phyloP scores from a whole-genome alignment of 768 basidiomycete genomes.

The Mycena galopus region DNA sequence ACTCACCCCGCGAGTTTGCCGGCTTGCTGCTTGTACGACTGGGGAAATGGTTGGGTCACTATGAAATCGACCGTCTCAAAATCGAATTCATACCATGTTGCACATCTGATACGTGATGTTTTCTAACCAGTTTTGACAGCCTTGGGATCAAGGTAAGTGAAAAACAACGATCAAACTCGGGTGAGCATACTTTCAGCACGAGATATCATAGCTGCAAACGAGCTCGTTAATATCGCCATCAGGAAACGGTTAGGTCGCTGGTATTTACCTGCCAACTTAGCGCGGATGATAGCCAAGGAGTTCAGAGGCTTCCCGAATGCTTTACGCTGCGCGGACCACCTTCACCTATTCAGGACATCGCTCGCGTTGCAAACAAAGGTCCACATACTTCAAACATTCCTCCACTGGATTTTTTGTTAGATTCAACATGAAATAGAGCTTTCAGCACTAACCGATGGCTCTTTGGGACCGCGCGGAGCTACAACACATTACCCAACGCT shows the following conservation, averaged over 20 bases:
- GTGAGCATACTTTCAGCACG: slow-evolving; percentile 62
- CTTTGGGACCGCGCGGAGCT: slow-evolving; percentile 76
- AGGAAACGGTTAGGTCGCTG: neutral
- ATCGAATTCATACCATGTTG: slow-evolving; percentile 69
- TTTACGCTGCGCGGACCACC: slow-evolving; percentile 90
- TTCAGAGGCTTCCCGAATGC: slow-evolving; percentile 92
- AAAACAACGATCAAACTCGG: neutral
- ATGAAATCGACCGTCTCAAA: neutral
- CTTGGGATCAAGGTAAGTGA: slow-evolving; percentile 52
- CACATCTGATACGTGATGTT: slow-evolving; percentile 91
- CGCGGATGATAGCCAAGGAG: slow-evolving; percentile 88
- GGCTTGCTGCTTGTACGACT: slow-evolving; percentile 82
- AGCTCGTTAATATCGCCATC: neutral
- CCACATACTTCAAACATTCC: slow-evolving; percentile 83
- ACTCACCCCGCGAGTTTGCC: slow-evolving; percentile 77
- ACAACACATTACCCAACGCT: slow-evolving; percentile 93
- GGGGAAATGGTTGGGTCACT: slow-evolving; percentile 5
- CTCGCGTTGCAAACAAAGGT: neutral
- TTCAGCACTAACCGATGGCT: slow-evolving; percentile 43
- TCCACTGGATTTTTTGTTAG: slow-evolving; percentile 59
- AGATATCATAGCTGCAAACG: slow-evolving; percentile 76
- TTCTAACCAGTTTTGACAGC: slow-evolving; percentile 85
- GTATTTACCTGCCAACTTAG: slow-evolving; percentile 73
- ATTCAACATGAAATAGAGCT: neutral
- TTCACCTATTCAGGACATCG: slow-evolving; percentile 38